Evolutionary conservation across 1,284 basidiomycete species (phyloP), one percentile per base, ranked within the genome.

Genomic region (Megacollybia platyphylla): DNA sequence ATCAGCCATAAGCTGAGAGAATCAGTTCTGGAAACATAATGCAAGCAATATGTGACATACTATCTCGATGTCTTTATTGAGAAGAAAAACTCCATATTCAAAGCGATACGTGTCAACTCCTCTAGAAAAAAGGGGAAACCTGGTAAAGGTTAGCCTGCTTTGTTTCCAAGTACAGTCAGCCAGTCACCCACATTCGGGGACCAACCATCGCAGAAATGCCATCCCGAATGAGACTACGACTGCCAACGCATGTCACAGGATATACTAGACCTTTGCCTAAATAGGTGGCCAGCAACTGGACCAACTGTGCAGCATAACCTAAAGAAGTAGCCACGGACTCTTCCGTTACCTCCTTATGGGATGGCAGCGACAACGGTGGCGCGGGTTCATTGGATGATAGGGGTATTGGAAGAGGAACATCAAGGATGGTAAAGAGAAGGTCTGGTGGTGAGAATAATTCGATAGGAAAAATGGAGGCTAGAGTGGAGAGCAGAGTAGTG

Each of bases 21-120:
- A 27, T 47, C 43, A 43, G 46, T 44, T 49, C 34, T 46, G 48
- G 39, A 34, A 38, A 51, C 24, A 50, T 40, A 39, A 48, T 35
- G 56, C 42, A 44, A 46, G 4, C n/a, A 38, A 10, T 10, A 43
- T 30, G 42, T 35, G 29, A 52, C 76, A 52, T 52, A 92, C 90
- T 72, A 91, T 71, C 64, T 98, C 94, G 49, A 98, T 91, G 58
- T 99, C 73, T 64, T 98, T 99, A 68, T 98, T 98, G 31, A 98
- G 68, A 39, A 98, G 63, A 58, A 96, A 98, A 3, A 97, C 92
- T 7, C 84, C 96, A 62, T 98, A 99, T 58, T 98, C 94, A 59
- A 96, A 99, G 24, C 96, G 74, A 62, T 97, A 97, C 34, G 82
- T 81, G 58, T 98, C 96, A 44, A 97, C 91, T 7, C 92, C 91